Base-by-base conservation (phyloP, 345 rosid species). In the Citrus medica region DNA sequence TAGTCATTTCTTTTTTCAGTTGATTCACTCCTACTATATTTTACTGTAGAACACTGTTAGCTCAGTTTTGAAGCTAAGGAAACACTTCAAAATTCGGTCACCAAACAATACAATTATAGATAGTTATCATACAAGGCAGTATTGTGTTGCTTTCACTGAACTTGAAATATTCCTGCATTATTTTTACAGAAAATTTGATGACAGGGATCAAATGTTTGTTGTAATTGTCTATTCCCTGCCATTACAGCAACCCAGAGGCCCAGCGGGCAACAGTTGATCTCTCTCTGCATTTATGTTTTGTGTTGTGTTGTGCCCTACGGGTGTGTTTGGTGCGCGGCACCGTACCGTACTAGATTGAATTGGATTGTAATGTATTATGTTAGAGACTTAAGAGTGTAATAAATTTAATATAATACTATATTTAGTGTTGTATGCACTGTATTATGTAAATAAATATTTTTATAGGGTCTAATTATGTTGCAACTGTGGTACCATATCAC, bases 1-100 rank as follows among this genome's bases (percentile, higher is more conserved):
- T 14, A 16, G 67, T 6, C 14, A 7, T 24, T 59, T 59, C 27
- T n/a, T 2, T 9, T 59, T 24, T 59, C 3, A 42, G 10, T 56
- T 10, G 51, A 56, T 72, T 22, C 30, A 33, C 21, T 72, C n/a
- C n/a, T 28, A 56, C 9, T 7, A 71, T 55, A 21, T 5, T 30
- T 28, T 21, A 30, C 42, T 53, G 21, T 13, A 63, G 22, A 28
- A 63, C 35, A 64, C 0, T 27, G 21, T 40, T 74, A 62, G 56
- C 77, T 62, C 17, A 30, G 46, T 74, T 48, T 13, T 28, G 69
- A 46, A 64, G 61, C n/a, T 12, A 63, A 28, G 46, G 30, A 75
- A 46, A 75, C 40, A 7, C 59, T 74, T 61, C 38, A 74, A 40
- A 61, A 61, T 46, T 74, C 68, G 10, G 77, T 61, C 30, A 74